Percentiles rank a stretch among this genome's conserved stretches.
These are phyloP conservation scores for slime mould (Dictyostelium discoideum) DNA, from an alignment of 78 protist species.

Conservation along the genomic window DNA sequence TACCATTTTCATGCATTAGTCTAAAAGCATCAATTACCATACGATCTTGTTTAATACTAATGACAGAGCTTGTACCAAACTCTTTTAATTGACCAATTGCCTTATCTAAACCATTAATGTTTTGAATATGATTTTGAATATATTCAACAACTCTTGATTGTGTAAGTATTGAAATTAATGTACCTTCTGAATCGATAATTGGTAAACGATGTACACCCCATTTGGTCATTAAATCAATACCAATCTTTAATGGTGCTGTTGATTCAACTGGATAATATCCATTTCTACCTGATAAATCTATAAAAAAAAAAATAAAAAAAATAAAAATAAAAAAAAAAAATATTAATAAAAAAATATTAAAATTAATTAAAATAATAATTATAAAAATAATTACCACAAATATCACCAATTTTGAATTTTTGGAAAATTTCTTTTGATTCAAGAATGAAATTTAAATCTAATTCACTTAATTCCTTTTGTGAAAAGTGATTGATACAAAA, in stretches of 20 bases:
- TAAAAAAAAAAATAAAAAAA: neutral
- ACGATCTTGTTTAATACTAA: slow-evolving; percentile 4
- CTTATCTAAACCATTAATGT: neutral
- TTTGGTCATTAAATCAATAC: slow-evolving; percentile 52
- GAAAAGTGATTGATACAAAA: slow-evolving; percentile 43
- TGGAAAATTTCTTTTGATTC: slow-evolving; percentile 55
- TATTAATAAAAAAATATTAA: neutral
- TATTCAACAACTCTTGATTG: slow-evolving; percentile 60
- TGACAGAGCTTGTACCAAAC: slow-evolving; percentile 1
- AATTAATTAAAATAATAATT: neutral
- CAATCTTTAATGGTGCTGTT: slow-evolving; percentile 44
- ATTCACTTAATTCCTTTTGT: slow-evolving; percentile 19
- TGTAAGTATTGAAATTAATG: slow-evolving; percentile 23
- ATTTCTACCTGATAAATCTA: slow-evolving; percentile 64
- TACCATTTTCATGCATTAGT: slow-evolving; percentile 39
- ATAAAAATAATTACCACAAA: slow-evolving; percentile 37
- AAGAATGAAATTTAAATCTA: slow-evolving; percentile 16
- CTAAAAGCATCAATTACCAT: slow-evolving; percentile 44
- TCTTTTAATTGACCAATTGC: neutral
- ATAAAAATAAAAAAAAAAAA: neutral
- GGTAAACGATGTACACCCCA: slow-evolving; percentile 74
- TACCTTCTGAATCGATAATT: slow-evolving; percentile 57
- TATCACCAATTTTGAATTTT: slow-evolving; percentile 41
- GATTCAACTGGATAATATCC: slow-evolving; percentile 52
- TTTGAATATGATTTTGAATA: neutral